Evolutionary conservation across 75 land plant species (phyloP).

Genomic region (Sequoia sempervirens): DNA sequence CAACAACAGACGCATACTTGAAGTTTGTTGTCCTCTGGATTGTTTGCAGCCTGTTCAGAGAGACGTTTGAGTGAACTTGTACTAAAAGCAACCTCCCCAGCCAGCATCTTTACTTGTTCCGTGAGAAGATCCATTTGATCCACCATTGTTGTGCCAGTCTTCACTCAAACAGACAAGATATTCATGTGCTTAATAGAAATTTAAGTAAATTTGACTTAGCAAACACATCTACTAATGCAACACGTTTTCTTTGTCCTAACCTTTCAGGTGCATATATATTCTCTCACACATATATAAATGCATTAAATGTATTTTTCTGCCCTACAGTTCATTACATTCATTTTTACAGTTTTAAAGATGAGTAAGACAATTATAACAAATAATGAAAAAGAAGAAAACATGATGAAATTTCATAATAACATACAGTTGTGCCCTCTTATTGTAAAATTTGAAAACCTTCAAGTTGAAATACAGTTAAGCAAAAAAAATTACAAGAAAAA

Average conservation of each 20-base stretch:
- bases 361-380: not conserved
- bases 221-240: not conserved
- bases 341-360: not conserved
- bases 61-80: constrained; percentile 83
- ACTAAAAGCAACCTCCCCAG: constrained; percentile 90
- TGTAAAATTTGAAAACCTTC: not conserved
- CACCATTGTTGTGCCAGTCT: constrained; percentile 63
- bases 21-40: constrained; percentile 62
- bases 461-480: not conserved
- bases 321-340: too few relatives aligned
- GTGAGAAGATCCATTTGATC: constrained; percentile 87
- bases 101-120: constrained; percentile 97
- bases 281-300: not conserved
- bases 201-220: not conserved
- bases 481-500: not conserved
- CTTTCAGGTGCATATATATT: not conserved
- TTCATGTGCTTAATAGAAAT: not conserved
- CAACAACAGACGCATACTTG: constrained; percentile 38
- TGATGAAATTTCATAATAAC: too few relatives aligned
- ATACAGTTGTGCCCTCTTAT: not conserved
- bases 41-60: constrained; percentile 71
- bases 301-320: too few relatives aligned
- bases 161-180: not conserved
- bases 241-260: not conserved
- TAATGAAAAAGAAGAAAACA: not conserved